These are phyloP conservation scores for Candida buenavistaensis DNA, from an alignment of 1,139 yeast species.

Conservation along the genomic window DNA sequence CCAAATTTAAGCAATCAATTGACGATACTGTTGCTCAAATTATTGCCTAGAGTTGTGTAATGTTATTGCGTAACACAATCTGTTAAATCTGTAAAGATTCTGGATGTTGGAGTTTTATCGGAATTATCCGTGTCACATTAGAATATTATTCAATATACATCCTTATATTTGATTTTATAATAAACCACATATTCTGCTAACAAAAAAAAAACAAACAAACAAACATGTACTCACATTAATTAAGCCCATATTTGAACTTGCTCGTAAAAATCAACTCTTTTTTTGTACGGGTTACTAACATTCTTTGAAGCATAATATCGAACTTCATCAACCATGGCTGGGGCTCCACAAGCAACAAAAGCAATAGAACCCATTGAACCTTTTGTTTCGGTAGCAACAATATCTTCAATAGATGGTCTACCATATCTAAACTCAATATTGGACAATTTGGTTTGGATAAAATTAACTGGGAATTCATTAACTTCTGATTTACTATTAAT, in stretches of 20 bases:
- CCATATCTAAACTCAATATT: slow-evolving; percentile 33
- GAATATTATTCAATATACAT: too few species aligned
- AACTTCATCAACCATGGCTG: slow-evolving; percentile 52
- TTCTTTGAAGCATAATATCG: slow-evolving; percentile 34
- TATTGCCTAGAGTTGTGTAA: slow-evolving; percentile 10
- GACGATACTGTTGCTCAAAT: slow-evolving; percentile 42
- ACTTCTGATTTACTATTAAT: neutral
- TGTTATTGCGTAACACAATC: too few species aligned
- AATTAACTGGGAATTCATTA: neutral
- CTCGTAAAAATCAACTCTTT: slow-evolving; percentile 38
- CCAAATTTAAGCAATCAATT: slow-evolving; percentile 34
- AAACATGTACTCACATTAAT: neutral
- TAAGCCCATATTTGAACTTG: slow-evolving; percentile 42
- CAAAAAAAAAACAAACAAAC: too few species aligned
- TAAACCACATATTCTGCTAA: too few species aligned
- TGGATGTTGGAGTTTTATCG: too few species aligned
- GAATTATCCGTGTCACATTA: too few species aligned
- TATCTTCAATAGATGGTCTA: slow-evolving; percentile 30
- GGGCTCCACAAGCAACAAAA: slow-evolving; percentile 54
- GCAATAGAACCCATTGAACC: slow-evolving; percentile 38
- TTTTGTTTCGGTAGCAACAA: slow-evolving; percentile 28
- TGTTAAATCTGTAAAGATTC: too few species aligned
- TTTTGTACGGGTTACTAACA: slow-evolving; percentile 23
- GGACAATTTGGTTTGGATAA: slow-evolving; percentile 22
- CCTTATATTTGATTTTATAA: too few species aligned